These are phyloP conservation scores for Tulasnella sp. DNA, from an alignment of 768 basidiomycete species.

Conservation along the genomic window DNA sequence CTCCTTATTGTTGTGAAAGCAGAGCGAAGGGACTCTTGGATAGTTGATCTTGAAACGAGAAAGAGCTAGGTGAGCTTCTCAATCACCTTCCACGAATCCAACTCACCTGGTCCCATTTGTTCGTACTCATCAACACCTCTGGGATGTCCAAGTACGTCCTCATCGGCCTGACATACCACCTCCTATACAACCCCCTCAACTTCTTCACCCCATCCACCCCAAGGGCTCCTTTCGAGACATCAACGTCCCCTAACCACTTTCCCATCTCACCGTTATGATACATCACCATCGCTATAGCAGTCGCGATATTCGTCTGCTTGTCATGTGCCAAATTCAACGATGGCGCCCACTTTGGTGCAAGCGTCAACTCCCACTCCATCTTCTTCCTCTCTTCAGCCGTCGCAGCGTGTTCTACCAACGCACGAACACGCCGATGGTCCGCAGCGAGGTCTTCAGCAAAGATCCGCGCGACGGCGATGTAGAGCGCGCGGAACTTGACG, in stretches of 20 bases:
- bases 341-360: constrained; percentile 63
- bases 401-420: constrained; percentile 30
- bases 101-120: constrained; percentile 26
- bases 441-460: constrained; percentile 40
- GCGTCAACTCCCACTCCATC: constrained; percentile 19
- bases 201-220: constrained; percentile 26
- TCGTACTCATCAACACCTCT: constrained; percentile 50
- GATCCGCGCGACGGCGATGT: constrained; percentile 48
- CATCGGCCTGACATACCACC: constrained; percentile 46
- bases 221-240: constrained; percentile 14
- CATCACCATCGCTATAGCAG: constrained; percentile 47
- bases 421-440: constrained; percentile 33
- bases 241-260: constrained; percentile 5
- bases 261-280: constrained; percentile 27
- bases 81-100: neutral
- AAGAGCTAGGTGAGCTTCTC: constrained; percentile 28
- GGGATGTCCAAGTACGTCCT: constrained; percentile 36
- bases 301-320: constrained; percentile 47
- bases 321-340: constrained; percentile 48
- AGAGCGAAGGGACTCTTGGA: constrained; percentile 44
- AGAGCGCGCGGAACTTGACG: constrained; percentile 47
- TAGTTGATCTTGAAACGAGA: constrained; percentile 37
- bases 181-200: constrained; percentile 46
- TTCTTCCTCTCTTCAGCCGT: constrained; percentile 20
- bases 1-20: constrained; percentile 48